Percentiles rank a stretch among this genome's conserved stretches.
Evolutionary conservation across 345 rosid genomes (phyloP).

Genomic region (Pistacia integerrima): DNA sequence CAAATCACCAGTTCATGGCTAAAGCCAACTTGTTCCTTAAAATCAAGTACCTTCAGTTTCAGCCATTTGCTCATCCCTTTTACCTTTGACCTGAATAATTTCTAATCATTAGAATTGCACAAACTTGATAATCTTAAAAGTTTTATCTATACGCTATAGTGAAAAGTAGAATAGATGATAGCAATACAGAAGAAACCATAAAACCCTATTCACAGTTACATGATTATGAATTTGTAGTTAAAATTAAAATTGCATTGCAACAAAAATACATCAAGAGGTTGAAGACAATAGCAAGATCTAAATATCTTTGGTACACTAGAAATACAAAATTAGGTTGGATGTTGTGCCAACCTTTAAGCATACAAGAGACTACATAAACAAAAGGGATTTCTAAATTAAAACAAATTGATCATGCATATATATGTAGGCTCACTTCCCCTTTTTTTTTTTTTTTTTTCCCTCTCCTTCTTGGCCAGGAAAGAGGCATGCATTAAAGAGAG

Average conservation of each 20-base stretch:
- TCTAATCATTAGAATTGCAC: not conserved
- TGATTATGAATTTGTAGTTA: not conserved
- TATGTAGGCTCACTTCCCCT: not conserved
- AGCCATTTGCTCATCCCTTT: constrained; percentile 19
- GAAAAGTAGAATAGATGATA: not conserved
- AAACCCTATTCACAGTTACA: not conserved
- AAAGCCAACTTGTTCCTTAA: not conserved
- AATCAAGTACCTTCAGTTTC: constrained; percentile 34
- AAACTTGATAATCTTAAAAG: not conserved
- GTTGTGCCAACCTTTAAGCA: not conserved
- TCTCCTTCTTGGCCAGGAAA: not conserved
- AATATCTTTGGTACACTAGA: not conserved
- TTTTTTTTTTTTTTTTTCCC: not conserved
- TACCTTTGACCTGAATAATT: constrained; percentile 32
- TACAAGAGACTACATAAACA: not conserved
- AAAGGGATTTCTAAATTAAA: not conserved
- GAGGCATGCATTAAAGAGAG: not conserved
- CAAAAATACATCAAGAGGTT: not conserved
- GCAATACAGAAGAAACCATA: not conserved
- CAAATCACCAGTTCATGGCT: not conserved
- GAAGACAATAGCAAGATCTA: not conserved
- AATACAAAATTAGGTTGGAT: not conserved
- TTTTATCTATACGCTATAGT: not conserved
- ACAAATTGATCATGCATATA: not conserved
- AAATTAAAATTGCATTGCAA: not conserved